Evolutionary conservation across 2,329 filamentous ascomycete species (phyloP), one percentile per base, ranked within the genome.

Genomic region (Trichoderma arundinaceum): DNA sequence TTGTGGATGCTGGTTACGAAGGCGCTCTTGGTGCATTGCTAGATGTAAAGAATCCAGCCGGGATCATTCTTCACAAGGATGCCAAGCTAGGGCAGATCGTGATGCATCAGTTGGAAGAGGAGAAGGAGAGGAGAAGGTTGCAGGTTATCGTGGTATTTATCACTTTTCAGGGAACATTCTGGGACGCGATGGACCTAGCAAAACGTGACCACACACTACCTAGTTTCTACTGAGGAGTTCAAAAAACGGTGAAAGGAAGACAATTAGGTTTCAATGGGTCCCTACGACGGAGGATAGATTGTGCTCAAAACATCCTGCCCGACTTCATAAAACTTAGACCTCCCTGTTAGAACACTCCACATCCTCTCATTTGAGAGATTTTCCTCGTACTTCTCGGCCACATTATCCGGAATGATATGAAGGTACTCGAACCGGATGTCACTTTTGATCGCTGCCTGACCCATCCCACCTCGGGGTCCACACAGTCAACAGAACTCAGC

Each of bases 21-120:
- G 48, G 48, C 22, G 48, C 48, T 51, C 28, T 51, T 32, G 48
- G 28, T 9, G 48, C 48, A n/a, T 51, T 51, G 28, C 48, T 51
- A n/a, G 48, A 51, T 33, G 13, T 51, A 51, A 33, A 33, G 48
- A 51, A 51, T 17, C 48, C 43, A 22, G 43, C 43, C 7, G 43
- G 43, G 1, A 46, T 46, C 17, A 10, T 46, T 17, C 17, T 46
- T 8, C 8, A 46, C 17, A 46, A 22, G 10, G 17, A 46, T 22
- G 43, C 43, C 7, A 46, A 22, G 43, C 43, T 46, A n/a, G 22
- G 22, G 28, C 13, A 51, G 48, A 51, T 51, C 4, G 48, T 51
- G 15, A 32, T 51, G 48, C 15, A 51, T 51, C 22, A 8, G 28
- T 17, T 51, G 15, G 22, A 17, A 33, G 48, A 51, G 3, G n/a